phyloP scores from a whole-genome alignment of 208 protist species.

The Leishmania amazonensis region DNA sequence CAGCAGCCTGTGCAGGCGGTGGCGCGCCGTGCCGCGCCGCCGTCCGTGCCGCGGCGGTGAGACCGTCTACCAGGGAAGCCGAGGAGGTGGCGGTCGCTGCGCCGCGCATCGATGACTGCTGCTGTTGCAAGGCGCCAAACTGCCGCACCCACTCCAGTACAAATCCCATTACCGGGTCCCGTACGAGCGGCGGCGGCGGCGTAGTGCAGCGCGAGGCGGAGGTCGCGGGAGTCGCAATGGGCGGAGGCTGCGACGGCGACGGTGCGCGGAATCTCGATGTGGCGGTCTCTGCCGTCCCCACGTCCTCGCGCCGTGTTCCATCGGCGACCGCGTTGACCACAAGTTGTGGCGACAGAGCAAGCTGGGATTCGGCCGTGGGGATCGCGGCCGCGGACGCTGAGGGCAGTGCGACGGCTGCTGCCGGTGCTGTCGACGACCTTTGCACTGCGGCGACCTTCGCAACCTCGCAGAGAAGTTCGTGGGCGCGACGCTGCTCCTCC shows the following conservation, averaged over 20 bases:
- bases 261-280: background rate
- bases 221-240: background rate
- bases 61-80: slow-evolving; percentile 7
- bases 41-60: slow-evolving; percentile 27
- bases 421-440: background rate
- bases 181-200: slow-evolving; percentile 18
- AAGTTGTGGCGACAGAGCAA: background rate
- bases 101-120: slow-evolving; percentile 2
- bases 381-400: background rate
- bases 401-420: background rate
- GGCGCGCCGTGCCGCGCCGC: background rate
- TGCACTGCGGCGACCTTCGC: background rate
- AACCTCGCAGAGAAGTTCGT: background rate
- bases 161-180: slow-evolving; percentile 71
- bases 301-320: background rate
- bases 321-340: background rate
- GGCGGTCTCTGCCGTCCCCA: background rate
- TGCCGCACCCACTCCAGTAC: slow-evolving; percentile 81
- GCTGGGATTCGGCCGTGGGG: background rate
- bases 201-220: background rate
- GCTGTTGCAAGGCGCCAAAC: slow-evolving; percentile 32
- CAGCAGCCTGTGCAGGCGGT: background rate
- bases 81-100: background rate
- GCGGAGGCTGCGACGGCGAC: background rate
- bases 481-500: slow-evolving; percentile 26